Evolutionary conservation across 169 alveolate species (phyloP).

Genomic region (Eimeria maxima): DNA sequence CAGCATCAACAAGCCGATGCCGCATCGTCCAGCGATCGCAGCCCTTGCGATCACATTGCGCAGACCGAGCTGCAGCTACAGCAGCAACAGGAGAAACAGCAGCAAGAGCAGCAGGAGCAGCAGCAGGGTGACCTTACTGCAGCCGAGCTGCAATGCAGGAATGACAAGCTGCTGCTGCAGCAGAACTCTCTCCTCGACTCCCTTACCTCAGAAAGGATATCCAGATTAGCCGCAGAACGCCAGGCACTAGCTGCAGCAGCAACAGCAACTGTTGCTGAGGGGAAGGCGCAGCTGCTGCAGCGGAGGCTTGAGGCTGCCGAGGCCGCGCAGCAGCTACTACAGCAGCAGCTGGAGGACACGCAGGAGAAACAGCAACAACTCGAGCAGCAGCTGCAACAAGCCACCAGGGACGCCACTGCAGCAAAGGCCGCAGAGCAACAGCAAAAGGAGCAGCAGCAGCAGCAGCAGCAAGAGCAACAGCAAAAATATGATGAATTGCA

Average conservation of each 20-base stretch:
- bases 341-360: constrained; percentile 50
- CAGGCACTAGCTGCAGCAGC: constrained; percentile 80
- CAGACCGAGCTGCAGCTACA: not conserved
- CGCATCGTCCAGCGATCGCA: not conserved
- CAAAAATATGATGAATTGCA: constrained; percentile 52
- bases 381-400: constrained; percentile 66
- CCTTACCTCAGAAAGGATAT: constrained; percentile 39
- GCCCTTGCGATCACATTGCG: not conserved
- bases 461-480: constrained; percentile 59
- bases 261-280: constrained; percentile 63
- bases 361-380: constrained; percentile 74
- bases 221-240: constrained; percentile 69
- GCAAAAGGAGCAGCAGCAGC: constrained; percentile 43
- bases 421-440: constrained; percentile 18
- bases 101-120: constrained; percentile 40
- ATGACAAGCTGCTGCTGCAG: constrained; percentile 77
- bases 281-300: constrained; percentile 51
- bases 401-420: constrained; percentile 10
- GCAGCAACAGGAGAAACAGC: constrained; percentile 11
- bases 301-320: constrained; percentile 76
- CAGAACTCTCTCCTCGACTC: constrained; percentile 65
- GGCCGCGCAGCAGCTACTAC: constrained; percentile 64
- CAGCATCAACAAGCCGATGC: constrained; percentile 13
- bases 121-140: constrained; percentile 2
- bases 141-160: constrained; percentile 53